A percentile compares a stretch with the other conserved stretches of the same genome.
Conservation (phyloP, 768 basidiomycete species). For the Pulveroboletus sp. region DNA sequence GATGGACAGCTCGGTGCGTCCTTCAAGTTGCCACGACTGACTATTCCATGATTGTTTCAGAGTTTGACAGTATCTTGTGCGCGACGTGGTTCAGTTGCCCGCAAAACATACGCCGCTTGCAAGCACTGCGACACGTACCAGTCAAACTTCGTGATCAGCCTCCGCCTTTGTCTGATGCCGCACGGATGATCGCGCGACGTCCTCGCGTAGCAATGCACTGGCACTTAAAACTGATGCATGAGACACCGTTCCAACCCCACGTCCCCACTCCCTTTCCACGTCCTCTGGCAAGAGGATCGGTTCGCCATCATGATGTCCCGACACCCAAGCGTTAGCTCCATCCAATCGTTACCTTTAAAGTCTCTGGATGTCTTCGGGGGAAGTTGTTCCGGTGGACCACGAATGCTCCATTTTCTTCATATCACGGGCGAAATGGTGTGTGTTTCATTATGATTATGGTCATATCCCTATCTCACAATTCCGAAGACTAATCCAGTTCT, state of each 20-base stretch:
- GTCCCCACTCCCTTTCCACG: background rate
- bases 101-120: no score
- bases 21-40: no score
- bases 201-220: no score
- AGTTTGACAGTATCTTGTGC: no score
- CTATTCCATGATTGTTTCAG: no score
- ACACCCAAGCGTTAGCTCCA: background rate
- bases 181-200: no score
- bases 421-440: slow-evolving; percentile 20
- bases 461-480: background rate
- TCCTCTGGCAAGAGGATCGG: slow-evolving; percentile 10
- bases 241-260: background rate
- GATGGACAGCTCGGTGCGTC: no score
- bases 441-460: background rate
- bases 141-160: no score
- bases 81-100: no score
- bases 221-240: background rate
- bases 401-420: slow-evolving; percentile 6
- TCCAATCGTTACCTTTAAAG: background rate
- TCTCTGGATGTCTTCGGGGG: background rate
- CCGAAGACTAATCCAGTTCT: slow-evolving; percentile 13
- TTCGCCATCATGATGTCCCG: slow-evolving; percentile 9
- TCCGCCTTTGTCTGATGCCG: no score
- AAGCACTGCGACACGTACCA: no score
- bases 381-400: background rate